Evolutionary conservation across 352 stramenopile species (phyloP).

Genomic region (Phytophthora chlamydospora): DNA sequence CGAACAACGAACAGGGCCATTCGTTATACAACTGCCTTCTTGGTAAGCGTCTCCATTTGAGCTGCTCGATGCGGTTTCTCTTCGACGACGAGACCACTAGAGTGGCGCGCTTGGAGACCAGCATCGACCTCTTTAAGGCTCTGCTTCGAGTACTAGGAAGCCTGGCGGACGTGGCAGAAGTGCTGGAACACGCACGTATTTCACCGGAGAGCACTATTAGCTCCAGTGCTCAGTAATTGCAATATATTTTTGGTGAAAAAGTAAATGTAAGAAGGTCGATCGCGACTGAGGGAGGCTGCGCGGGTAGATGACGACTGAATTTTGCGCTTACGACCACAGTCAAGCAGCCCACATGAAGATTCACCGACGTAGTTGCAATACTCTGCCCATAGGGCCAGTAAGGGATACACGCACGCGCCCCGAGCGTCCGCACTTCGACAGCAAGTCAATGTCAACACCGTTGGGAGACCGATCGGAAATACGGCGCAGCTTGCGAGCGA

Average conservation of each 20-base stretch:
- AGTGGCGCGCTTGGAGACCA: slow-evolving; percentile 16
- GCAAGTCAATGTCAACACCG: no score
- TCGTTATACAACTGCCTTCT: slow-evolving; percentile 18
- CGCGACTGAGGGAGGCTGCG: no score
- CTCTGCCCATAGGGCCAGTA: no score
- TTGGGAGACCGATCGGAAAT: no score
- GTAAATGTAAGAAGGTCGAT: no score
- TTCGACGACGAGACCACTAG: slow-evolving; percentile 22
- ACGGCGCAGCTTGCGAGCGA: no score
- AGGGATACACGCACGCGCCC: no score
- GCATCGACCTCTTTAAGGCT: slow-evolving; percentile 8
- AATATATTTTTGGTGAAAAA: neutral
- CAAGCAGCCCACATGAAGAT: no score
- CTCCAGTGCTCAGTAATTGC: neutral
- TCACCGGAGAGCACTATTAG: slow-evolving; percentile 11
- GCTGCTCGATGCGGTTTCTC: slow-evolving; percentile 16
- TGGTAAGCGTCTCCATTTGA: slow-evolving; percentile 17
- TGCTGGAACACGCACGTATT: slow-evolving; percentile 17
- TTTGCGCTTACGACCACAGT: no score
- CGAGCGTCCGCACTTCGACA: no score
- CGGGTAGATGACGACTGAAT: no score
- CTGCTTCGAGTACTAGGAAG: slow-evolving; percentile 11
- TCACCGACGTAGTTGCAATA: no score
- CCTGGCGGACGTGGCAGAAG: slow-evolving; percentile 6
- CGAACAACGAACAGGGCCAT: neutral